Evolutionary conservation across 2,329 filamentous ascomycete genomes (phyloP), one percentile per base, ranked within the genome.

Genomic region (Penicillium digitatum): DNA sequence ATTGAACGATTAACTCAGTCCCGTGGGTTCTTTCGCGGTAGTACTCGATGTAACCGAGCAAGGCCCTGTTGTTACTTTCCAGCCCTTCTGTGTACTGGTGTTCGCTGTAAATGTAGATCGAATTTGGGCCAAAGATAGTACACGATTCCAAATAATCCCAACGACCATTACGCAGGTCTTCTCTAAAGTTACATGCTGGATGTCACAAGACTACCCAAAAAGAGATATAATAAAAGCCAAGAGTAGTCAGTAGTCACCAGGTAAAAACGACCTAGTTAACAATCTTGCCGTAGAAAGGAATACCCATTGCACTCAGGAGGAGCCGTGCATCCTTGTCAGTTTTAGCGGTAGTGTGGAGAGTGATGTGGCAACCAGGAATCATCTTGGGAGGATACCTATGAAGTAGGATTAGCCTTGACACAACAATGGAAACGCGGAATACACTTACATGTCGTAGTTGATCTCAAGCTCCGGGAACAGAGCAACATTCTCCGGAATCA

Each of bases 401-500:
- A 27, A 45, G 18, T 18, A 29, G 2, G 6, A 27, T 62, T 55
- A 60, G 57, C 37, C 40, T 32, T 12, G 22, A 26, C 16, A 26
- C 20, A 32, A 3, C 14, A 14, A 31, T 40, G 39, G 6, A 20
- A 26, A 24, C 9, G 16, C 20, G 32, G 27, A 20, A 40, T 35
- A 52, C 22, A 82, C 89, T 82, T 76, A 95, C 90, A 82, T 80
- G 76, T 95, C 90, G 70, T 94, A 96, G 78, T 96, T 96, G 66
- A 90, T 85, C 74, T 96, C 92, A 43, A 99, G 84, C 78, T 99
- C 94, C 0, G 94, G 94, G 76, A 97, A 99, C 62, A 89, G 78
- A 48, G 87, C 85, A 66, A 96, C 85, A 63, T 88, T 84, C 55
- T 90, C 86, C 5, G 87, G 80, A 14, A 81, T 81, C 65, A 99